Percentiles rank a stretch among this genome's conserved stretches.
Conservation (phyloP, 192 early-diverging fungal species). For the Paraglomus occultum region DNA sequence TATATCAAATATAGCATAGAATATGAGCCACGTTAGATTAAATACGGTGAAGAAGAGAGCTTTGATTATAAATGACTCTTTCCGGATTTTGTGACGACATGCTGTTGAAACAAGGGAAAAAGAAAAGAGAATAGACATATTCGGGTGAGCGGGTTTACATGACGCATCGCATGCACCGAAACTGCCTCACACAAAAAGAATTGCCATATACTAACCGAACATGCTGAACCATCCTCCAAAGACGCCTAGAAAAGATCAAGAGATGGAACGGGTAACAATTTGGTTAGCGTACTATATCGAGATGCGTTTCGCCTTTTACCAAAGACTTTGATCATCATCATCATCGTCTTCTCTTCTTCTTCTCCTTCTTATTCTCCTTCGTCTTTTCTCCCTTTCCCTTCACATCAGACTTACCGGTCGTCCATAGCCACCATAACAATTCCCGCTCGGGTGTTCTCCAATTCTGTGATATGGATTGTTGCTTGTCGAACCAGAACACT, state of each 20-base stretch:
- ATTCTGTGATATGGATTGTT: slow-evolving; percentile 15
- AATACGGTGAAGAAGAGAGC: slow-evolving; percentile 19
- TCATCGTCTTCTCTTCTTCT: too few species aligned
- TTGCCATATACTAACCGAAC: slow-evolving; percentile 3
- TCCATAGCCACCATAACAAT: slow-evolving; percentile 27
- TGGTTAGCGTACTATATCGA: not conserved
- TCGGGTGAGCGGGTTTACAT: too few species aligned
- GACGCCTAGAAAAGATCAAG: slow-evolving; percentile 8
- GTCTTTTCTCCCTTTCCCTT: too few species aligned
- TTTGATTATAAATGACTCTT: slow-evolving; percentile 18
- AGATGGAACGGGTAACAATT: not conserved
- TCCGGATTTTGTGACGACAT: slow-evolving; percentile 24
- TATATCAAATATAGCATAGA: slow-evolving; percentile 14
- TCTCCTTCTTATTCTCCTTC: too few species aligned
- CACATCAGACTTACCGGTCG: slow-evolving; percentile 3
- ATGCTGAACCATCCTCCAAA: slow-evolving; percentile 25
- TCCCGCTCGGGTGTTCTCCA: slow-evolving; percentile 26
- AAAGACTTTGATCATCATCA: too few species aligned
- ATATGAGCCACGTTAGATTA: slow-evolving; percentile 24
- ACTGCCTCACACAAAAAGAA: not conserved
- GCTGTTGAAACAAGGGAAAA: not conserved
- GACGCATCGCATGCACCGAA: not conserved
- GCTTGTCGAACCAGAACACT: slow-evolving; percentile 25
- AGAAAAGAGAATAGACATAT: too few species aligned
- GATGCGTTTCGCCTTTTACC: not conserved